A percentile compares a stretch with the other conserved stretches of the same genome.
phyloP scores from a whole-genome alignment of 768 basidiomycete species.

The Phylloporus sp. region DNA sequence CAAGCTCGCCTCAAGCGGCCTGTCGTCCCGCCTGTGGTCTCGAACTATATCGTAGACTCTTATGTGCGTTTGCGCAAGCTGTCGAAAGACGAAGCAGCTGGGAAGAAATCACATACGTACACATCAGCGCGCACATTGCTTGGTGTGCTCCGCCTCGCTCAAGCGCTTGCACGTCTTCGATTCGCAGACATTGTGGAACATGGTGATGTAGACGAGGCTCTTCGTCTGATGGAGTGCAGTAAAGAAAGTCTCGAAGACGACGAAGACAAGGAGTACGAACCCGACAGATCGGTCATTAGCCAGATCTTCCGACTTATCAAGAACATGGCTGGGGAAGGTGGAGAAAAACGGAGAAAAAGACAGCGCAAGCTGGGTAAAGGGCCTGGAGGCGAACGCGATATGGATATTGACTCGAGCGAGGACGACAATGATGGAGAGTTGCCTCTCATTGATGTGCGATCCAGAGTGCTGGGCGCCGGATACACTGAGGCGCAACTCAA shows the following conservation, averaged over 20 bases:
- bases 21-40: conserved; percentile 82
- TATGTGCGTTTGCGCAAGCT: conserved; percentile 94
- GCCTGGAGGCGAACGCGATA: conserved; percentile 63
- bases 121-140: conserved; percentile 95
- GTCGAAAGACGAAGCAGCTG: conserved; percentile 84
- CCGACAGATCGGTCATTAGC: conserved; percentile 73
- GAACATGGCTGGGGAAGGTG: conserved; percentile 58
- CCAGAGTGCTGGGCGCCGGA: conserved; percentile 78
- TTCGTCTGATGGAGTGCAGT: conserved; percentile 94
- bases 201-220: conserved; percentile 91
- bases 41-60: conserved; percentile 89
- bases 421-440: conserved; percentile 68
- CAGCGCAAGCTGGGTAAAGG: conserved; percentile 61
- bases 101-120: conserved; percentile 88
- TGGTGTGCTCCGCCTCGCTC: conserved; percentile 88
- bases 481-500: conserved; percentile 90
- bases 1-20: conserved; percentile 84
- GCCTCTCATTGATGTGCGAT: conserved; percentile 82
- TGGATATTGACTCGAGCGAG: conserved; percentile 64
- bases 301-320: conserved; percentile 91
- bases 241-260: conserved; percentile 89
- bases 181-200: conserved; percentile 76
- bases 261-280: conserved; percentile 59
- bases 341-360: conserved; percentile 37
- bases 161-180: conserved; percentile 89